Base-by-base conservation (phyloP, 495 filamentous ascomycete species). In the Aspergillus hancockii region DNA sequence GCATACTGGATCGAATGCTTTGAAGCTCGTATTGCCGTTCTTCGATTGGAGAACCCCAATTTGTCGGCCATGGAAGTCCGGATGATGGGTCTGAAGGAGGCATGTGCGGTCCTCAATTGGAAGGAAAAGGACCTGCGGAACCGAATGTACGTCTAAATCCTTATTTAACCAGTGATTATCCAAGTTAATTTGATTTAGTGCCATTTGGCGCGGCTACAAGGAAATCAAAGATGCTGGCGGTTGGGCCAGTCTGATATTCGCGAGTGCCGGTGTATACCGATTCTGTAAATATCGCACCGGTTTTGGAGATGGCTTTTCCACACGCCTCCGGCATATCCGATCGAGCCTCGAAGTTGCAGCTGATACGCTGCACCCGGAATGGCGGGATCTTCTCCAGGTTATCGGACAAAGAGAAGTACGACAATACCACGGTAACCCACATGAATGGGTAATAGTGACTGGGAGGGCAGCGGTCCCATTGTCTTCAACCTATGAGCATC, bases 1-100 rank as follows among this genome's bases (percentile, higher is more conserved):
- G 62, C 65, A 12, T 67, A 64, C 40, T 67, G 65, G 65, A 54
- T 64, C 5, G 65, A 67, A 36, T 64, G 62, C n/a, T 64, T 55
- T 49, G 55, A 63, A 23, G 61, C 63, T 8, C 59, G 63, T 7
- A 62, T 58, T 38, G 63, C 59, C n/a, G 63, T 60, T 5, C 40
- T 67, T 16, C 64, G 53, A 2, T 43, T 64, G 8, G 58, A 67
- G 25, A 58, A 62, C 22, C 64, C 61, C 7, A 41, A 21, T 12
- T 49, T 55, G n/a, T 61, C 64, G 1, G 54, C 31, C 12, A 61
- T 56, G 6, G 64, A 67, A 40, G 55, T 59, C 19, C 61, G 64
- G 22, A 64, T 67, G 64, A 51, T 62, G 19, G 64, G 58, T 10
- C 21, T 67, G 22, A 61, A 57, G 25, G 64, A 67, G 38, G 61